These are phyloP conservation scores for Verticillium klebahnii DNA, from an alignment of 2,329 filamentous ascomycete species.

Conservation along the genomic window DNA sequence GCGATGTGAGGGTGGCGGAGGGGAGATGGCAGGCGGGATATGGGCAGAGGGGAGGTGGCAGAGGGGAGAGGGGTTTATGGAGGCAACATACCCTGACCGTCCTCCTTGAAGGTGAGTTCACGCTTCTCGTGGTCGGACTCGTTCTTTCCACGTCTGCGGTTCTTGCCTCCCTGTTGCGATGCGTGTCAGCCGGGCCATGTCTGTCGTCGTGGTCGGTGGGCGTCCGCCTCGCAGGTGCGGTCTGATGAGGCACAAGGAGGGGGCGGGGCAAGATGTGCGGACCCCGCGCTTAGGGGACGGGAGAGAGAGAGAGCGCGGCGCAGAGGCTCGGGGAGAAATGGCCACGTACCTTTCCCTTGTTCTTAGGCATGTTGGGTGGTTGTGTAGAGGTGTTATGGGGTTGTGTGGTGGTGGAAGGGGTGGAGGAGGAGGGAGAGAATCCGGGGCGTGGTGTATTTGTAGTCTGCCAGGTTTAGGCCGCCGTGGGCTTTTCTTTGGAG, in stretches of 20 bases:
- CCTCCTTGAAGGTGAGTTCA: conserved; percentile 97
- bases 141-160: conserved; percentile 97
- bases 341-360: conserved; percentile 89
- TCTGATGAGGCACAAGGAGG: conserved; percentile 5
- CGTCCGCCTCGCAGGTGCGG: not conserved
- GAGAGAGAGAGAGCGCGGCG: conserved; percentile 4
- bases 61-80: not conserved
- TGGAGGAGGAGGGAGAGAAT: conserved; percentile 1
- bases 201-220: too few relatives aligned
- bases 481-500: not conserved
- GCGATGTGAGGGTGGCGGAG: not conserved
- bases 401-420: conserved; percentile 3
- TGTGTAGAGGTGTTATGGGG: conserved; percentile 13
- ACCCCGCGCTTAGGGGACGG: conserved; percentile 1
- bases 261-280: conserved; percentile 14
- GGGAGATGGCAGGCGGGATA: too few relatives aligned
- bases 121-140: conserved; percentile 99
- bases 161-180: conserved; percentile 83
- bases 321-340: not conserved
- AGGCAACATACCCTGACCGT: conserved; percentile 67
- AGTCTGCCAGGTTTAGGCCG: conserved; percentile 1
- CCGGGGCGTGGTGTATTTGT: conserved; percentile 3
- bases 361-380: conserved; percentile 79
- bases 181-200: conserved; percentile 1
- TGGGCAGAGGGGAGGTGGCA: not conserved